A percentile compares a stretch with the other conserved stretches of the same genome.
phyloP scores from a whole-genome alignment of 352 stramenopile species.

The Phytophthora quininea region DNA sequence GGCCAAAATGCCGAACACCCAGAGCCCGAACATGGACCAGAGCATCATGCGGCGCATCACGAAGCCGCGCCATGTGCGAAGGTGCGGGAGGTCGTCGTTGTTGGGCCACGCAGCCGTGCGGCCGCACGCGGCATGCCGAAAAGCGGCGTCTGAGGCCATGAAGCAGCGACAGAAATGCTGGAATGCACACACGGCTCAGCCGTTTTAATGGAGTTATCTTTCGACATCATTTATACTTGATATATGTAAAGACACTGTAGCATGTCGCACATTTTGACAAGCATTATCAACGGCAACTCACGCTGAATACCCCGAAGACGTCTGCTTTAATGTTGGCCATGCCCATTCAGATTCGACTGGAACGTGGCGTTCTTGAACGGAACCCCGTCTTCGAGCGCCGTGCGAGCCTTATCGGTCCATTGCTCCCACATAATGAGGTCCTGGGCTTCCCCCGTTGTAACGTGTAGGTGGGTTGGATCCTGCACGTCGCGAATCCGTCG shows the following conservation, averaged over 20 bases:
- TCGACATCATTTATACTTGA: not conserved
- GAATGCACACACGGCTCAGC: not conserved
- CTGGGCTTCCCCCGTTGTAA: too few relatives aligned
- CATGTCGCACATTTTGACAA: too few relatives aligned
- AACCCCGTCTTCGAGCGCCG: not conserved
- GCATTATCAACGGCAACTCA: too few relatives aligned
- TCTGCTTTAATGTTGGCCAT: not conserved
- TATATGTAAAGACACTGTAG: too few relatives aligned
- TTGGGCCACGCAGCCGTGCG: slow-evolving; percentile 27
- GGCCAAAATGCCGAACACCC: slow-evolving; percentile 28
- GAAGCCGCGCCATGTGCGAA: slow-evolving; percentile 22
- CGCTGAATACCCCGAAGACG: too few relatives aligned
- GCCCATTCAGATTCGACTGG: not conserved
- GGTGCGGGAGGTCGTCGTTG: slow-evolving; percentile 26
- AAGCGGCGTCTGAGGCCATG: slow-evolving; percentile 6
- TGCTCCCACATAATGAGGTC: not conserved
- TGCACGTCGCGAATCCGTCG: too few relatives aligned
- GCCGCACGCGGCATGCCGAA: slow-evolving; percentile 14
- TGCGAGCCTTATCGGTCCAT: not conserved
- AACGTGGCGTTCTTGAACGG: not conserved
- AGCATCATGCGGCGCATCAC: slow-evolving; percentile 24
- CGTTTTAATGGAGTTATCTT: not conserved
- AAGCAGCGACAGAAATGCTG: not conserved
- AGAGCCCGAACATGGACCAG: slow-evolving; percentile 32
- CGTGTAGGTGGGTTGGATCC: too few relatives aligned